These are phyloP conservation scores for Seiridium cupressi DNA, from an alignment of 2,329 filamentous ascomycete species.

Conservation along the genomic window DNA sequence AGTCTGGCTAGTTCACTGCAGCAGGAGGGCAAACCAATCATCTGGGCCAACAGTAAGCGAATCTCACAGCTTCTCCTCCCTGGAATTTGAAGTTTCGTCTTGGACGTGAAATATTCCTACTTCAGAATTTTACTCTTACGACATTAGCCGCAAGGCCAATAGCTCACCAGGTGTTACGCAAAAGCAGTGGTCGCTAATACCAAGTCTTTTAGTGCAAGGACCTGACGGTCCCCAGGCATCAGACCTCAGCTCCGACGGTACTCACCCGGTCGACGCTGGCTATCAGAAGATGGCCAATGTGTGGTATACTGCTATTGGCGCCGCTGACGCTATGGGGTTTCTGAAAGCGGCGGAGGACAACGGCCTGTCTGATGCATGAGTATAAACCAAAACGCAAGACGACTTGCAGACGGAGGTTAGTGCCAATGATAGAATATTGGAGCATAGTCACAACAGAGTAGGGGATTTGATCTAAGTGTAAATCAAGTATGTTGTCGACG, in stretches of 20 bases:
- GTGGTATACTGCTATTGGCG: constrained; percentile 26
- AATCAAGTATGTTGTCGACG: no score
- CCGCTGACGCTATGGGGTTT: constrained; percentile 20
- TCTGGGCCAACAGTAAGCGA: constrained; percentile 24
- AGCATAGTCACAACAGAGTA: no score
- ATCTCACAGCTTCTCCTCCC: no score
- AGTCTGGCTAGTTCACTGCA: constrained; percentile 19
- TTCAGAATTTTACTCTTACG: no score
- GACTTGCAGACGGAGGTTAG: no score
- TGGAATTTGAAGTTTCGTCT: no score
- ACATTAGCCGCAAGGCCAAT: no score
- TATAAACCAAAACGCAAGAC: not conserved
- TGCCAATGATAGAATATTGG: no score
- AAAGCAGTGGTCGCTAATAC: no score
- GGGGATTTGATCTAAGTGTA: no score
- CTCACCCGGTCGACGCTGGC: constrained; percentile 30
- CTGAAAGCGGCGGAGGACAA: constrained; percentile 15
- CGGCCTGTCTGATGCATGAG: constrained; percentile 12
- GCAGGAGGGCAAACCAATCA: constrained; percentile 19
- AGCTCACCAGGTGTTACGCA: no score
- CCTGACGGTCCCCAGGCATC: constrained; percentile 19
- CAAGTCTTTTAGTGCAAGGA: constrained; percentile 18
- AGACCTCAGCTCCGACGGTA: constrained; percentile 30
- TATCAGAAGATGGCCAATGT: constrained; percentile 34
- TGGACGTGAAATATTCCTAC: constrained; percentile 3